Base-by-base conservation (phyloP, 2,329 filamentous ascomycete species). In the Diaporthe citri region DNA sequence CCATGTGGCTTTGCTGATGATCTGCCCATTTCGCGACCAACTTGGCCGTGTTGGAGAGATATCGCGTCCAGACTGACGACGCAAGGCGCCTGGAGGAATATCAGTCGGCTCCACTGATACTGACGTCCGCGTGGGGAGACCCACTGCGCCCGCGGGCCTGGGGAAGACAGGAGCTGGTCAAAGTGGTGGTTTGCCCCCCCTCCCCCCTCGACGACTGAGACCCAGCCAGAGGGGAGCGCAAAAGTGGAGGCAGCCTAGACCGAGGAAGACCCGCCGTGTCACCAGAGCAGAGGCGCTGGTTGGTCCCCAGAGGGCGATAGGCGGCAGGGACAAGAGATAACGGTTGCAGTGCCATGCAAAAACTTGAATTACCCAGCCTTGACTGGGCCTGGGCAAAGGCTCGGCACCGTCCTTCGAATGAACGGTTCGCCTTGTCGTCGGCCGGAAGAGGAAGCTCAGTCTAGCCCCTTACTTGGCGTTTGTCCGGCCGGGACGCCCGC, bases 261-360 rank as follows among this genome's bases (percentile, higher is more conserved):
- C 64, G 64, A 69, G 20, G 46, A 69, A 69, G 64, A 69, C 46
- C 64, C 64, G 64, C 64, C 22, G 34, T 41, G 46, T 13, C 31
- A 41, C 64, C n/a, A 15, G n/a, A 12, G 15, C 48, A 55, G 64
- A 69, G 9, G 17, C 36, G 64, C 48, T 69, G 64, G 64, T 69
- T 69, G 64, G 64, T 69, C 46, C n/a, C 48, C 22, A 4, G 48
- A 69, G 48, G n/a, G 36, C 34, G 64, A 69, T 55, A 41, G 64
- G 64, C 48, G 31, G 64, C 48, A 55, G 51, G 48, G 64, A 69
- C 64, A 55, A 69, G 64, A 69, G 64, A 69, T 69, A 69, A 69
- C 64, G 34, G 64, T 69, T 69, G 64, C 64, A 69, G 55, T 69
- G 64, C 64, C 64, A 55, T 69, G 64, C 48, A 69, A 69, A 69